Base-by-base conservation (phyloP, 2,329 filamentous ascomycete genomes). In the Monilinia aucupariae region DNA sequence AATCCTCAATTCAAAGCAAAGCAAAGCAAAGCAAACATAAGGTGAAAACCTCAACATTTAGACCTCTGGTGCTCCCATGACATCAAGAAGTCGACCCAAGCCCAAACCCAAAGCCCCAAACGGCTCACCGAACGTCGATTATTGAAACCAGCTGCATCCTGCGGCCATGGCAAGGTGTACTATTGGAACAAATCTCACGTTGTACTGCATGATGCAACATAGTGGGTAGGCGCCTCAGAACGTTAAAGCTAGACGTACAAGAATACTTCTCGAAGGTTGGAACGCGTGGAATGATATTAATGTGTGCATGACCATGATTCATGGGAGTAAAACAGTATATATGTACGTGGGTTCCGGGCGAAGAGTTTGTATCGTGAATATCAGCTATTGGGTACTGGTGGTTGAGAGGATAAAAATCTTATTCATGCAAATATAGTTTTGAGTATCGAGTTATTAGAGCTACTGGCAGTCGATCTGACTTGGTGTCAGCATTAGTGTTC, bases 211-310 rank as follows among this genome's bases (percentile, higher is more conserved):
- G 17, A 32, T n/a, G 37, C 30, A 13, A 30, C 15, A 25, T 15
- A 43, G n/a, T 32, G 27, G 6, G 27, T 6, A 6, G 27, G 27
- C 12, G 17, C 52, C 30, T 30, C 9, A 20, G n/a, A 43, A 13
- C 7, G 27, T 39, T 2, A 39, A 15, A 25, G n/a, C 17, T 20
- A 4, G 13, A 43, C 12, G 10, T 43, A 30, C 3, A n/a, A n/a
- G n/a, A n/a, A n/a, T n/a, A 10, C 52, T 55, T 55, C 39, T 55
- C 27, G 52, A 55, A 55, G 39, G 15, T 54, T 34, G 41, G 15
- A 27, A 30, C 27, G 27, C 27, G 27, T 30, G 27, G 27, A 6
- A 30, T 30, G 27, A 30, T 30, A 6, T 30, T 30, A 30, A 30
- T 30, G 27, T 30, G 27, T 37, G 15, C 9, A 22, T 45, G 39